phyloP scores from a whole-genome alignment of 176 grass and related monocot species.

The Otatea glauca region DNA sequence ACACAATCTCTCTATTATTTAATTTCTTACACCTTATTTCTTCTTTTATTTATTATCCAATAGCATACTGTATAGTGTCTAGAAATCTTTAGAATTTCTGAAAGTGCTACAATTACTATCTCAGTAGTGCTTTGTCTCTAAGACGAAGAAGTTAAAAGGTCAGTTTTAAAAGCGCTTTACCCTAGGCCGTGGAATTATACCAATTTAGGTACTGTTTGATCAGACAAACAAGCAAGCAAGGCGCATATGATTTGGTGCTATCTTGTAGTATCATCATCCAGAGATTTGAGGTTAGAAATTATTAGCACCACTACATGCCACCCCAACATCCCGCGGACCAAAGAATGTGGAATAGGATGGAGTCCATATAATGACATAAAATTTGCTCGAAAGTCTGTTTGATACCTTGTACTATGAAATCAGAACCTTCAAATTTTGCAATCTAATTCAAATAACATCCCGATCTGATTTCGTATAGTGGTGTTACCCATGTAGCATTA shows the following conservation, averaged over 20 bases:
- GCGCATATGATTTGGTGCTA: neutral
- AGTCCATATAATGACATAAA: too few relatives aligned
- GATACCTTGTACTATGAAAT: too few relatives aligned
- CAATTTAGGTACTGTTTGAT: neutral
- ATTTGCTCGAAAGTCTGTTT: too few relatives aligned
- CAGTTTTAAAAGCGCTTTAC: neutral
- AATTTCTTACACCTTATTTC: neutral
- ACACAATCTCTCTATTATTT: neutral
- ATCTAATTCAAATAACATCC: too few relatives aligned
- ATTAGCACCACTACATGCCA: neutral
- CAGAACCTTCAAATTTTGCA: too few relatives aligned
- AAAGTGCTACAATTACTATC: neutral
- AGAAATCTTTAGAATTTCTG: neutral
- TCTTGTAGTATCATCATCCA: slow-evolving; percentile 16
- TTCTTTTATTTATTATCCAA: neutral
- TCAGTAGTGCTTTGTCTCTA: too few relatives aligned
- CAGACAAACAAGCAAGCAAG: slow-evolving; percentile 29
- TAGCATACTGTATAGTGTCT: neutral
- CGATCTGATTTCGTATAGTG: too few relatives aligned
- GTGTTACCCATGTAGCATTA: too few relatives aligned
- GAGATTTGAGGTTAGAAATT: slow-evolving; percentile 37
- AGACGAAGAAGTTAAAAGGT: neutral
- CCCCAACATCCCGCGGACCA: neutral
- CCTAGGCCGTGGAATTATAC: neutral
- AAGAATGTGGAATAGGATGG: neutral